Conservation (phyloP, 78 protist genomes). For the Dictyostelium purpureum region DNA sequence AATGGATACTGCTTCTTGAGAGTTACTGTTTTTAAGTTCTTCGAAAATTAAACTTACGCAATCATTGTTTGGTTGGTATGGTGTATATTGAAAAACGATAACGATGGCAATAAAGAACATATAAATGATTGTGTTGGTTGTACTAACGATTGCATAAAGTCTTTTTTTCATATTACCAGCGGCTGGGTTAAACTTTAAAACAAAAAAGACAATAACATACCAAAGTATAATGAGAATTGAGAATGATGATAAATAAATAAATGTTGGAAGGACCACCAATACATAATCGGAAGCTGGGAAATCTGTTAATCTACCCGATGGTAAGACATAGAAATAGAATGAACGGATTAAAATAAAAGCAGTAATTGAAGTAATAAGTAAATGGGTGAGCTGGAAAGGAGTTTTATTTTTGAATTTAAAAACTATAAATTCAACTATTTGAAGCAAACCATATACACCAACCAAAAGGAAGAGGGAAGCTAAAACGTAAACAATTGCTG, state of each 20-base stretch:
- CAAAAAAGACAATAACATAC: conserved; percentile 16
- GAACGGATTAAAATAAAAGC: conserved; percentile 16
- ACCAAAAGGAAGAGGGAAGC: neutral
- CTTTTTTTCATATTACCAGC: neutral
- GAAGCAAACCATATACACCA: conserved; percentile 20
- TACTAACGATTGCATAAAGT: neutral
- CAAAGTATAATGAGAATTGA: conserved; percentile 16
- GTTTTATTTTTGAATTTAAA: neutral
- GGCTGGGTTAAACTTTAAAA: neutral
- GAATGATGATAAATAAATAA: conserved; percentile 34
- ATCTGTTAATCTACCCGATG: conserved; percentile 12
- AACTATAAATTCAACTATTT: neutral
- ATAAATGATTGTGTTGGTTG: neutral
- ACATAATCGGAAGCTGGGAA: conserved; percentile 14
- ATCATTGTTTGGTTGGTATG: neutral
- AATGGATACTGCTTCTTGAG: neutral
- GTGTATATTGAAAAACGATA: conserved; percentile 28
- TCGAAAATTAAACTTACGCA: neutral
- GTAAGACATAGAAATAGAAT: conserved; percentile 24
- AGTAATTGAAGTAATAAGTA: neutral
- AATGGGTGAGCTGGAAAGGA: conserved; percentile 3
- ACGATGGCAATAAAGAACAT: conserved; percentile 32
- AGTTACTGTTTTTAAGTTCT: neutral
- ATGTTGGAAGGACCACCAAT: conserved; percentile 32
- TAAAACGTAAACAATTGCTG: conserved; percentile 7